Conservation (phyloP, 139 green algal species). For the Raphidocelis subcapitata region DNA sequence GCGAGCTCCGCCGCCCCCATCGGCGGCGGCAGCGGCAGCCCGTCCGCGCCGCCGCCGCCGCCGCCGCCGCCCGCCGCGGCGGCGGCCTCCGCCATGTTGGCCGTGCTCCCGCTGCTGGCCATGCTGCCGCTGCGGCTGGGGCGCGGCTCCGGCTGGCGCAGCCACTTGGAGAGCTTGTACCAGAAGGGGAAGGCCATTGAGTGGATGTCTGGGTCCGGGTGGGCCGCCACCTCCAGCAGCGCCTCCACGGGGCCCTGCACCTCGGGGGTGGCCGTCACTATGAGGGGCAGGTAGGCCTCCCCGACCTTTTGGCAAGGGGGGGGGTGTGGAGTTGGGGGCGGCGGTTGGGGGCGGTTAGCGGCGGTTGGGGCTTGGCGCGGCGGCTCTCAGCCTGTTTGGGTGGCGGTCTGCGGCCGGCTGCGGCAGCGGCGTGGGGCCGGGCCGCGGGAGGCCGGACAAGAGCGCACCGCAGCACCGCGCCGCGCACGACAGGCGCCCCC, state of each 20-base stretch:
- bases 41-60: conserved; percentile 22
- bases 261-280: conserved; percentile 55
- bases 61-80: background rate
- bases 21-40: background rate
- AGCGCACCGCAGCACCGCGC: too few relatives aligned
- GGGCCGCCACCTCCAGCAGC: conserved; percentile 79
- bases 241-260: conserved; percentile 75
- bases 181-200: conserved; percentile 93
- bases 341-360: too few relatives aligned
- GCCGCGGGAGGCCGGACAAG: too few relatives aligned
- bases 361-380: too few relatives aligned
- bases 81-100: background rate
- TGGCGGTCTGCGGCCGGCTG: too few relatives aligned
- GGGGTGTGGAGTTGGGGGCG: too few relatives aligned
- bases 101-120: background rate
- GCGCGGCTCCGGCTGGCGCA: background rate
- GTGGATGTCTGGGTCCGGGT: conserved; percentile 77
- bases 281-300: conserved; percentile 82
- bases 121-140: conserved; percentile 7
- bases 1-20: background rate
- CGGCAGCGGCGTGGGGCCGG: too few relatives aligned
- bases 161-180: conserved; percentile 63
- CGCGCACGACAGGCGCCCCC: too few relatives aligned
- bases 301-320: too few relatives aligned
- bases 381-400: too few relatives aligned